Conservation (phyloP, 2,329 filamentous ascomycete species). For the Colletotrichum higginsianum region DNA sequence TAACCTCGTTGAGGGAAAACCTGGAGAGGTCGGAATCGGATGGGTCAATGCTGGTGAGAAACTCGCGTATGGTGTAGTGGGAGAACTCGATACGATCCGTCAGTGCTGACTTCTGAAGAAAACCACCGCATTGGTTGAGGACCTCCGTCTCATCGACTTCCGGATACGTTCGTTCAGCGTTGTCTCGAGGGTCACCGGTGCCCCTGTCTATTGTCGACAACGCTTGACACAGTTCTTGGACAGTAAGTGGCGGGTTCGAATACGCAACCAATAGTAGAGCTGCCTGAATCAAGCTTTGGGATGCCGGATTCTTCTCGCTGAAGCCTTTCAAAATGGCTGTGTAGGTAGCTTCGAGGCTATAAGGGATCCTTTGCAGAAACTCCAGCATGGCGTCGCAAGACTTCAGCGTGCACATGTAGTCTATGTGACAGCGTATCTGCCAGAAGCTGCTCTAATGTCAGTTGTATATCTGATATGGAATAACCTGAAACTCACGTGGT, state of each 20-base stretch:
- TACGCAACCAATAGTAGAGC: background rate
- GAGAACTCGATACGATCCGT: background rate
- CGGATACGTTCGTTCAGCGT: conserved; percentile 2
- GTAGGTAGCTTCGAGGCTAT: background rate
- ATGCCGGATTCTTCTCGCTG: background rate
- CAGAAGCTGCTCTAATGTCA: background rate
- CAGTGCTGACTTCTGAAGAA: background rate
- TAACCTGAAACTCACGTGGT: background rate
- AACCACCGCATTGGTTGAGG: background rate
- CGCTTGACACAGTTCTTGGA: conserved; percentile 23
- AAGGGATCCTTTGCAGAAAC: background rate
- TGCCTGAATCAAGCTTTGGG: background rate
- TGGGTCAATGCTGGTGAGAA: background rate
- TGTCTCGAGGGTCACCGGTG: background rate
- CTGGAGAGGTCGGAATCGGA: background rate
- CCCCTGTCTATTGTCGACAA: conserved; percentile 3
- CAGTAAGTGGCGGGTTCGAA: background rate
- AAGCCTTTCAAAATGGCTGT: background rate
- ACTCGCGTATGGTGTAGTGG: background rate
- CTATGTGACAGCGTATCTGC: background rate
- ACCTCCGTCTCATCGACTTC: conserved; percentile 26
- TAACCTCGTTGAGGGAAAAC: background rate
- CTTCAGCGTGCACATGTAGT: background rate
- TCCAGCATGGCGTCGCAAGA: background rate
- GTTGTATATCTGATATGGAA: background rate